These are phyloP conservation scores for Fraxinus americana DNA, from an alignment of 257 asterid genomes.

Conservation along the genomic window DNA sequence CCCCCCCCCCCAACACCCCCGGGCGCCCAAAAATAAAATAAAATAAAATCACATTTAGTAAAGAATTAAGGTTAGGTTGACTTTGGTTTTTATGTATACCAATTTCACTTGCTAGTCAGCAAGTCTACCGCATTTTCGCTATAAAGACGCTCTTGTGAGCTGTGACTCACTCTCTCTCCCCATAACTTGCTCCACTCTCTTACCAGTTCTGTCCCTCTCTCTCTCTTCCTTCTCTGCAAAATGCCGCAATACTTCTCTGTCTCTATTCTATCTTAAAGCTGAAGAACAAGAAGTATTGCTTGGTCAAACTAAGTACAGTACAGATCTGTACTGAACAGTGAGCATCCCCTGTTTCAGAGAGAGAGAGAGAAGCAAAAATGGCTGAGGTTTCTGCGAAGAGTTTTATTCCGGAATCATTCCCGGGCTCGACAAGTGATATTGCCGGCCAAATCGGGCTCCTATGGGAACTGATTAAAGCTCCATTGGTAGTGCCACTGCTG, in stretches of 20 bases:
- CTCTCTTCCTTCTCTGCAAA: conserved; percentile 30
- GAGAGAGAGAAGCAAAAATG: conserved; percentile 34
- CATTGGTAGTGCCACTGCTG: conserved; percentile 74
- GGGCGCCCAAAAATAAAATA: too few relatives aligned
- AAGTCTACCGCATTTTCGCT: background rate
- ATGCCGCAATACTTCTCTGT: conserved; percentile 48
- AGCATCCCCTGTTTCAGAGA: conserved; percentile 28
- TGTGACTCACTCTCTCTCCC: conserved; percentile 35
- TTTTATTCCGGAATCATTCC: conserved; percentile 52
- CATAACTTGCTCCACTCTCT: conserved; percentile 43
- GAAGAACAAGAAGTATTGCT: conserved; percentile 29
- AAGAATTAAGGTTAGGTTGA: too few relatives aligned
- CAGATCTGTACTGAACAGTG: conserved; percentile 37
- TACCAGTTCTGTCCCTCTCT: background rate
- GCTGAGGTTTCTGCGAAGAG: conserved; percentile 56
- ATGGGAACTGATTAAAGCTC: conserved; percentile 86
- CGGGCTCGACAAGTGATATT: conserved; percentile 55
- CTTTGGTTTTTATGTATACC: too few relatives aligned
- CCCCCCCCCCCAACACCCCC: too few relatives aligned
- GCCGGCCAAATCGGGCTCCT: conserved; percentile 68
- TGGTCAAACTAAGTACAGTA: conserved; percentile 7
- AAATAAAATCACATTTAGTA: too few relatives aligned
- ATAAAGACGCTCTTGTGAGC: background rate
- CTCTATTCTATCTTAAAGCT: conserved; percentile 25
- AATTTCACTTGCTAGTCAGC: too few relatives aligned